Conservation (phyloP, 306 rosid species). For the Pterocarpus macrocarpus region DNA sequence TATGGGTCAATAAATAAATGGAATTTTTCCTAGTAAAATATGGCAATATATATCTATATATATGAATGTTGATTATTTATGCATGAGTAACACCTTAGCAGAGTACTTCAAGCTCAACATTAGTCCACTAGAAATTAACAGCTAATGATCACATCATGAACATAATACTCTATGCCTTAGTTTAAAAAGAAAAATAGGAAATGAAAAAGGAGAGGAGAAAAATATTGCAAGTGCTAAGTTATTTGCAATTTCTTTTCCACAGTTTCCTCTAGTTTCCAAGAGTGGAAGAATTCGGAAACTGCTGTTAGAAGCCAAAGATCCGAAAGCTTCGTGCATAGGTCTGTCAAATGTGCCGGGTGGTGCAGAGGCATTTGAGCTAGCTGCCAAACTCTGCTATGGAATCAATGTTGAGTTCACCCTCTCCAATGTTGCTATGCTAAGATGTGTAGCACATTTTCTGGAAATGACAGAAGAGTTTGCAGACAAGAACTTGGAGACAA, state of each 20-base stretch:
- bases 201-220: neutral
- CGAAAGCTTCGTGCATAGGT: conserved; percentile 69
- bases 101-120: conserved; percentile 18
- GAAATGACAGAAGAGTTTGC: conserved; percentile 93
- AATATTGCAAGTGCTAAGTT: neutral
- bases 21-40: neutral
- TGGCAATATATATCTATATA: neutral
- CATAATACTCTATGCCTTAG: neutral
- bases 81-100: conserved; percentile 24
- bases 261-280: conserved; percentile 95
- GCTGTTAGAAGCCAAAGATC: conserved; percentile 84
- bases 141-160: conserved; percentile 20
- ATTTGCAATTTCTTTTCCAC: conserved; percentile 32
- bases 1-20: neutral
- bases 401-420: conserved; percentile 73
- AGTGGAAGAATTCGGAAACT: conserved; percentile 89
- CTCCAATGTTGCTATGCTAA: conserved; percentile 82
- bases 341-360: conserved; percentile 84
- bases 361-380: conserved; percentile 86
- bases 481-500: conserved; percentile 75
- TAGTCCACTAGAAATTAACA: conserved; percentile 22
- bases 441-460: conserved; percentile 75
- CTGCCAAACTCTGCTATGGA: conserved; percentile 95
- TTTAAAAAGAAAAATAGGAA: neutral
- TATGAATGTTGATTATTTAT: conserved; percentile 27